phyloP scores from a whole-genome alignment of 2,329 filamentous ascomycete species.

The Fusarium sp. region DNA sequence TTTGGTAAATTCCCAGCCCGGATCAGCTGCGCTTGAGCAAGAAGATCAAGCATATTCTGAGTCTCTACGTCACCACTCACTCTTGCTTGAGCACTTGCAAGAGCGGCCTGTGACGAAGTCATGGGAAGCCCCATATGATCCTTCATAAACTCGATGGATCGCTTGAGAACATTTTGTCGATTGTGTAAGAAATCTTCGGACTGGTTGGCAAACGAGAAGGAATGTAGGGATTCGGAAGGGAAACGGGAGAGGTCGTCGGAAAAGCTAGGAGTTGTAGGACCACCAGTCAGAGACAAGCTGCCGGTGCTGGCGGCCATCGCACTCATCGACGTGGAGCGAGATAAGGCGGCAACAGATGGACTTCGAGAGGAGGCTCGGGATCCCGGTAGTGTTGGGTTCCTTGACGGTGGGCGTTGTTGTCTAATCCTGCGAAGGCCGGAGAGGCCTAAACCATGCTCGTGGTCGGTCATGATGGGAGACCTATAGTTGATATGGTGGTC shows the following conservation, averaged over 20 bases:
- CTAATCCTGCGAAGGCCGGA: slow-evolving; percentile 95
- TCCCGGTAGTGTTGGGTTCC: slow-evolving; percentile 74
- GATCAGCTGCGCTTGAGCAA: slow-evolving; percentile 85
- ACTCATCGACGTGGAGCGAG: slow-evolving; percentile 80
- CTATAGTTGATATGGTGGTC: slow-evolving; percentile 63
- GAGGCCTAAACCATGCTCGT: slow-evolving; percentile 87
- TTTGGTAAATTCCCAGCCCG: slow-evolving; percentile 75
- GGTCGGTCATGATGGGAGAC: slow-evolving; percentile 86
- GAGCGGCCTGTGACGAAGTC: slow-evolving; percentile 76
- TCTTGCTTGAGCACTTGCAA: slow-evolving; percentile 87
- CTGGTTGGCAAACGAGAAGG: slow-evolving; percentile 97
- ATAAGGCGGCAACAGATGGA: slow-evolving; percentile 69
- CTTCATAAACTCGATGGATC: slow-evolving; percentile 96
- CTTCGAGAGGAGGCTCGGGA: slow-evolving; percentile 76
- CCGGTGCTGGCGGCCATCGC: slow-evolving; percentile 73
- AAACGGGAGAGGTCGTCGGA: slow-evolving; percentile 93
- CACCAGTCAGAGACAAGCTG: slow-evolving; percentile 70
- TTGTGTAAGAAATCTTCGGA: slow-evolving; percentile 93
- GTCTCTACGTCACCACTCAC: slow-evolving; percentile 87
- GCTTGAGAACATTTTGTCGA: slow-evolving; percentile 92
- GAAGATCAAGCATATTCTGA: slow-evolving; percentile 90
- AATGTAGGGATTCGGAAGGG: slow-evolving; percentile 95
- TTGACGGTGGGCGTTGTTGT: slow-evolving; percentile 79
- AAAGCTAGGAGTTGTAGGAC: slow-evolving; percentile 80
- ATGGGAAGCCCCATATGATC: slow-evolving; percentile 87